phyloP scores from a whole-genome alignment of 2,329 filamentous ascomycete genomes.

The Fonsecaea pugnacius region DNA sequence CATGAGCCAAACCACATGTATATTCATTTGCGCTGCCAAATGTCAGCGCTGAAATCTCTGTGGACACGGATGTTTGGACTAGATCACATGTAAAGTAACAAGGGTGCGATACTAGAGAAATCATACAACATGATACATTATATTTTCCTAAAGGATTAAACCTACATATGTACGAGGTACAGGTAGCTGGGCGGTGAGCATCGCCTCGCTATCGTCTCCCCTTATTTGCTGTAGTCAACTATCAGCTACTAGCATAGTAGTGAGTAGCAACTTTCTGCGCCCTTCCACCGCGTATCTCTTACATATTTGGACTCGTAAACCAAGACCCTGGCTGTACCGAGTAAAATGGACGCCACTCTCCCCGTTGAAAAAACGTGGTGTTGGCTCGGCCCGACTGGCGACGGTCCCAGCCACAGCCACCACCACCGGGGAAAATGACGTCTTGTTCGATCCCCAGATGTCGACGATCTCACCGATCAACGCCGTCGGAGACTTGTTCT shows the following conservation, averaged over 20 bases:
- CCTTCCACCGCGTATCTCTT: neutral
- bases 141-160: no score
- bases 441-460: neutral
- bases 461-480: constrained; percentile 4
- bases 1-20: neutral
- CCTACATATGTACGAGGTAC: no score
- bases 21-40: neutral
- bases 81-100: neutral
- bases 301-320: neutral
- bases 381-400: neutral
- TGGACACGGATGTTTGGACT: neutral
- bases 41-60: neutral
- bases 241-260: neutral
- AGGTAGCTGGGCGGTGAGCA: neutral
- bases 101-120: neutral
- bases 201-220: neutral
- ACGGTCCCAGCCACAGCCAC: neutral
- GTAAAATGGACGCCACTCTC: neutral
- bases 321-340: neutral
- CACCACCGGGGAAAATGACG: neutral
- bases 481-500: neutral
- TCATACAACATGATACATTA: no score
- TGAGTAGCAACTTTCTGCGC: neutral
- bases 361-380: neutral
- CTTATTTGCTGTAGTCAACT: neutral